Conservation (phyloP, 495 filamentous ascomycete genomes). For the Lasiosphaeria miniovina region DNA sequence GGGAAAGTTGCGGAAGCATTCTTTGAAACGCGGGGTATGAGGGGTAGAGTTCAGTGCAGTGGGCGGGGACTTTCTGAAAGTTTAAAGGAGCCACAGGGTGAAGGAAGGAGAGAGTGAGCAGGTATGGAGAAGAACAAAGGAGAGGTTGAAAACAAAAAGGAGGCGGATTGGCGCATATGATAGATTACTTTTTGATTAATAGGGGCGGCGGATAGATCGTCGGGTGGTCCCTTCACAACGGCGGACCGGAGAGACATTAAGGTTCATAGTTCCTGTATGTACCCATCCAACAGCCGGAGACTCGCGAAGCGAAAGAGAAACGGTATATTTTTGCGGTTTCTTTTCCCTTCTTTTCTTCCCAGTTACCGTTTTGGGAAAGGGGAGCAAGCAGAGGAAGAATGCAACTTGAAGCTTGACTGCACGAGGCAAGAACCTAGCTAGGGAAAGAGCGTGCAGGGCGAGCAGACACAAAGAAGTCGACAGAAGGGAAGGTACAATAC, state of each 20-base stretch:
- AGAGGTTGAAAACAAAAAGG: not conserved
- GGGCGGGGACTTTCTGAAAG: too few species aligned
- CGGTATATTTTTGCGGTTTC: not conserved
- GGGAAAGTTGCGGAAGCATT: too few species aligned
- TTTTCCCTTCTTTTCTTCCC: too few species aligned
- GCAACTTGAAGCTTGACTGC: too few species aligned
- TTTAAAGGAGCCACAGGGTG: not conserved
- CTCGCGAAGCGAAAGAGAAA: conserved; percentile 2
- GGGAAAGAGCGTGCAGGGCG: not conserved
- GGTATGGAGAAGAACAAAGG: not conserved
- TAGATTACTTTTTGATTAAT: not conserved
- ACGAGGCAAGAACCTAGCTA: not conserved
- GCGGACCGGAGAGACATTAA: too few species aligned
- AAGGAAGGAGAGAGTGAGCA: not conserved
- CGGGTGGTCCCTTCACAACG: too few species aligned
- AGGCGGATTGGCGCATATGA: not conserved
- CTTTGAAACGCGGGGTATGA: too few species aligned
- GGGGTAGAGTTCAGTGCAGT: too few species aligned
- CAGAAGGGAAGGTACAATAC: not conserved
- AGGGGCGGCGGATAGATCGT: not conserved
- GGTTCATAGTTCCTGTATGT: too few species aligned
- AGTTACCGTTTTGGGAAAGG: too few species aligned
- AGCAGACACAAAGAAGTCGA: too few species aligned
- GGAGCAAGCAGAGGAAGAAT: too few species aligned
- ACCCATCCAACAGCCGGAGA: not conserved